Evolutionary conservation across 2,329 filamentous ascomycete species (phyloP).

Genomic region (Cercospora sesami): DNA sequence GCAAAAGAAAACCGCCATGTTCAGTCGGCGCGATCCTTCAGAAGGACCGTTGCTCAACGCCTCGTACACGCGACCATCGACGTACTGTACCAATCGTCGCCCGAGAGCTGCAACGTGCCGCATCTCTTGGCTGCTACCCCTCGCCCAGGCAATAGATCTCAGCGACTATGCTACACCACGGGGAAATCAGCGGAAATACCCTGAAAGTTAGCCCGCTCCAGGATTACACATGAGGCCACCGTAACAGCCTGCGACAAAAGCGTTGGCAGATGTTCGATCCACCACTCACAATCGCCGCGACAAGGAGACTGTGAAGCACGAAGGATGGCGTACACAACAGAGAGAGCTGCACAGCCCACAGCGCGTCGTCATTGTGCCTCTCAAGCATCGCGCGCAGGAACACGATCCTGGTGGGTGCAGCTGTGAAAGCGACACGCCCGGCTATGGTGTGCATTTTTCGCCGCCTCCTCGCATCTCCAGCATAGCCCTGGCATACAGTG

Average conservation of each 20-base stretch:
- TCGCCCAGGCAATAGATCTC: neutral
- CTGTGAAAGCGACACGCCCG: neutral
- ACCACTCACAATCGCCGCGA: neutral
- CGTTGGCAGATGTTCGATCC: neutral
- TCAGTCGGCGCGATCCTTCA: neutral
- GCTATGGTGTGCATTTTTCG: neutral
- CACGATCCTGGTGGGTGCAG: neutral
- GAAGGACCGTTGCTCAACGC: neutral
- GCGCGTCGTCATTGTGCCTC: conserved; percentile 2
- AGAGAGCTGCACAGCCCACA: neutral
- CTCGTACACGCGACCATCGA: neutral
- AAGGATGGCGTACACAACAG: neutral
- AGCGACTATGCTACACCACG: neutral
- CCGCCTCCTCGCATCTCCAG: neutral
- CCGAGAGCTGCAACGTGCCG: neutral
- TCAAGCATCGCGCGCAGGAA: neutral
- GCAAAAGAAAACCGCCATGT: neutral
- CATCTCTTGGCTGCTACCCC: neutral
- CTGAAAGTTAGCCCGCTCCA: conserved; percentile 1
- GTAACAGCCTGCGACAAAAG: conserved; percentile 10
- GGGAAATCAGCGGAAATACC: conserved; percentile 2
- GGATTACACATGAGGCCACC: neutral
- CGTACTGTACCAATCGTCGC: neutral
- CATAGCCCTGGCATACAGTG: neutral
- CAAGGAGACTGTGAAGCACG: neutral